Conservation (phyloP, 176 grass and related monocot species). For the Musa schizocarpa region DNA sequence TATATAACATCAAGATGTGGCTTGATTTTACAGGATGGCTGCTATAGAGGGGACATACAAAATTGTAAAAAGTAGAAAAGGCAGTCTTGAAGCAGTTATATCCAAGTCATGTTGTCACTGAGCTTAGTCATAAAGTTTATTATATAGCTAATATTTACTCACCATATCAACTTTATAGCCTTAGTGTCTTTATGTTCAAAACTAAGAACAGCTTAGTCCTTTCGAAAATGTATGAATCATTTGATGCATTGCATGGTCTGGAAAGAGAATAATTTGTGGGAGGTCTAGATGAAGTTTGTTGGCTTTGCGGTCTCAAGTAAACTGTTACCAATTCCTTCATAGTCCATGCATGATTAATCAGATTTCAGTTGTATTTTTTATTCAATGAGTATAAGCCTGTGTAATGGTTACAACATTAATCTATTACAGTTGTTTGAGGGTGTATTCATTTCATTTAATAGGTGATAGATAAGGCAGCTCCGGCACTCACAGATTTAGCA, state of each 20-base stretch:
- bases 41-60: too few relatives aligned
- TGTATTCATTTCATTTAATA: conserved; percentile 17
- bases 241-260: background rate
- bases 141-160: background rate
- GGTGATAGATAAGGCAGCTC: conserved; percentile 85
- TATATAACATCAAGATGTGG: background rate
- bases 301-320: background rate
- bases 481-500: conserved; percentile 69
- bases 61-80: background rate
- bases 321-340: background rate
- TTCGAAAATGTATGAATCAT: background rate
- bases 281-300: background rate
- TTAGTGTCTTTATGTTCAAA: background rate
- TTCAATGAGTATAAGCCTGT: background rate
- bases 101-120: background rate
- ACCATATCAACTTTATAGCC: background rate
- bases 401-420: background rate
- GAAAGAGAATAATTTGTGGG: background rate
- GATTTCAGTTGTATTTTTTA: background rate
- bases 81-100: background rate
- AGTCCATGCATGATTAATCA: background rate
- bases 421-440: too few relatives aligned
- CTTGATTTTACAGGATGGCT: background rate
- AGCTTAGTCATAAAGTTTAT: background rate
- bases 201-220: background rate